These are phyloP conservation scores for Chlamydomonas sp. DNA, from an alignment of 139 green algal species.

Conservation along the genomic window DNA sequence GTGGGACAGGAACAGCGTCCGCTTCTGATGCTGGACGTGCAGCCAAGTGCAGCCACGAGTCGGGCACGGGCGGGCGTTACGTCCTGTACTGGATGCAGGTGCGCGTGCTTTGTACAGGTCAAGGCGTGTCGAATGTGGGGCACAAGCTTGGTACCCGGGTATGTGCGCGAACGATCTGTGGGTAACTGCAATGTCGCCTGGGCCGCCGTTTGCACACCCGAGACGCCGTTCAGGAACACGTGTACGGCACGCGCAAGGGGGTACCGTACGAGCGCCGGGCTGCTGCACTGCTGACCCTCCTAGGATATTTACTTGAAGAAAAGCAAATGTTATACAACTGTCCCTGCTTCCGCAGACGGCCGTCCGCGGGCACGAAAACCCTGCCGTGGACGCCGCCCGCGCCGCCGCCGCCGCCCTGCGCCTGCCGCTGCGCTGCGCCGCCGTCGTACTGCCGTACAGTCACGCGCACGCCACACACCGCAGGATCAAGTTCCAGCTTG, in stretches of 20 bases:
- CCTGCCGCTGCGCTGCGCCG: conserved; percentile 12
- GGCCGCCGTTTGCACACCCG: too few species aligned
- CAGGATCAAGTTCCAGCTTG: conserved; percentile 30
- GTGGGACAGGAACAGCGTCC: neutral
- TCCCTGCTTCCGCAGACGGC: neutral
- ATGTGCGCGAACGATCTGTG: too few species aligned
- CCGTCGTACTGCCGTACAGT: neutral
- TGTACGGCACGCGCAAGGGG: too few species aligned
- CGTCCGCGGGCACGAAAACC: conserved; percentile 30
- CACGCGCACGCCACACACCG: conserved; percentile 16
- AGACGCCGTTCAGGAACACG: too few species aligned
- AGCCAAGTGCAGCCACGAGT: neutral
- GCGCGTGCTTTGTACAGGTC: neutral
- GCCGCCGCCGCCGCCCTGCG: neutral
- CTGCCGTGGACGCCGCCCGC: conserved; percentile 4
- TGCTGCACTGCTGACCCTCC: too few species aligned
- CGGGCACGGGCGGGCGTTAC: neutral
- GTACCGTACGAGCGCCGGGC: too few species aligned
- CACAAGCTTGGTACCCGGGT: too few species aligned
- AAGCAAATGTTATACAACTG: too few species aligned
- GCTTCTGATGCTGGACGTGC: neutral
- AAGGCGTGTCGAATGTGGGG: neutral
- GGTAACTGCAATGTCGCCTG: too few species aligned
- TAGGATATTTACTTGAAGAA: too few species aligned
- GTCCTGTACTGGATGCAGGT: conserved; percentile 26